phyloP scores from a whole-genome alignment of 2,329 filamentous ascomycete species.

The Paecilomyces niveus region DNA sequence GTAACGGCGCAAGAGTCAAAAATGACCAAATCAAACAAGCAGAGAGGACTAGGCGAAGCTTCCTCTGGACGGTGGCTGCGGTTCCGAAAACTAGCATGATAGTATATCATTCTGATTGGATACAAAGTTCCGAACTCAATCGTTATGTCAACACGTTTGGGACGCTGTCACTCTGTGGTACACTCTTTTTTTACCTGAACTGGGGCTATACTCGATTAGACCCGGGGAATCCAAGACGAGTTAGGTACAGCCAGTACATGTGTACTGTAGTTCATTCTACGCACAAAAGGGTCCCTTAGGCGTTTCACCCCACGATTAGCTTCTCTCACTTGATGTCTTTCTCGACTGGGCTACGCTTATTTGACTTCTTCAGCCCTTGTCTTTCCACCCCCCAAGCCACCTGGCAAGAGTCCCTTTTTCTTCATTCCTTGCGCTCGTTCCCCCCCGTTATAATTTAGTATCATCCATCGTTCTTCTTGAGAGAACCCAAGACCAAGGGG shows the following conservation, averaged over 20 bases:
- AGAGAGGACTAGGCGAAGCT: background rate
- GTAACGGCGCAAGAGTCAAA: background rate
- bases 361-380: background rate
- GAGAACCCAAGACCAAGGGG: background rate
- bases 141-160: background rate
- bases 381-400: background rate
- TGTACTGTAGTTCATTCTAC: conserved; percentile 6
- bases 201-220: background rate
- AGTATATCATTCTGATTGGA: background rate
- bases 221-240: background rate
- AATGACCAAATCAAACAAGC: background rate
- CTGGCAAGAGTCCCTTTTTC: background rate
- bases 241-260: background rate
- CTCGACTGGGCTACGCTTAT: background rate
- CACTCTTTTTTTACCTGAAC: background rate
- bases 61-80: background rate
- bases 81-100: background rate
- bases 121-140: background rate
- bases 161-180: background rate
- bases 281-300: conserved; percentile 13
- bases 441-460: background rate
- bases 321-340: conserved; percentile 1
- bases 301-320: conserved; percentile 30
- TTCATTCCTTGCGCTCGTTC: background rate
- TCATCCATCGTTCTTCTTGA: background rate